Evolutionary conservation across 495 filamentous ascomycete species (phyloP).

Genomic region (Echria macrotheca): DNA sequence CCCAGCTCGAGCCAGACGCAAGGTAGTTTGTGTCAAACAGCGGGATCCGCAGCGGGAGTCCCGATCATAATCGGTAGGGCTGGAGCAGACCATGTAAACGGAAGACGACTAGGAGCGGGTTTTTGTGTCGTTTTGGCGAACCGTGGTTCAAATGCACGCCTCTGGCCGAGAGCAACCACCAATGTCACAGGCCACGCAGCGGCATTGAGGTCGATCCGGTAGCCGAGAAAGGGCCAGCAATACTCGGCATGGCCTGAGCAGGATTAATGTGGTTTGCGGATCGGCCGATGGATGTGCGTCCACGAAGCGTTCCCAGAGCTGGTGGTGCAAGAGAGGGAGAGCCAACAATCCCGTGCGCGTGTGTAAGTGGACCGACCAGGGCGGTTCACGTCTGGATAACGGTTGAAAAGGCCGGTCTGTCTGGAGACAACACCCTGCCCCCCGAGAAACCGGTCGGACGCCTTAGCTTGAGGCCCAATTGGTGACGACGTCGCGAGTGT

Average conservation of each 20-base stretch:
- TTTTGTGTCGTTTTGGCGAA: slow-evolving; percentile 16
- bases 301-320: not conserved
- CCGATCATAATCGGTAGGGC: slow-evolving; percentile 18
- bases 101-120: slow-evolving; percentile 16
- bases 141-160: no score
- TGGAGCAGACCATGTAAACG: slow-evolving; percentile 20
- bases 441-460: not conserved
- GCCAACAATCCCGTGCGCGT: not conserved
- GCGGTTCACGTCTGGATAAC: slow-evolving; percentile 10
- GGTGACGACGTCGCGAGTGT: slow-evolving; percentile 2
- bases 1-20: no score
- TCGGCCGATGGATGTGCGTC: slow-evolving; percentile 5
- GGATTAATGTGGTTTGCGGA: slow-evolving; percentile 14
- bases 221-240: slow-evolving; percentile 19
- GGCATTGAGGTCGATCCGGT: slow-evolving; percentile 19
- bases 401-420: not conserved
- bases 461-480: not conserved
- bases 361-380: slow-evolving; percentile 18
- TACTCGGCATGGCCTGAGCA: slow-evolving; percentile 18
- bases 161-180: not conserved
- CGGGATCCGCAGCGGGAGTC: slow-evolving; percentile 17
- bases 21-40: no score
- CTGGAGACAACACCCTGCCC: no score
- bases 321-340: not conserved
- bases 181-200: slow-evolving; percentile 3